These are phyloP conservation scores for Grigorovia jiainica DNA, from an alignment of 805 yeast genomes.

Conservation along the genomic window DNA sequence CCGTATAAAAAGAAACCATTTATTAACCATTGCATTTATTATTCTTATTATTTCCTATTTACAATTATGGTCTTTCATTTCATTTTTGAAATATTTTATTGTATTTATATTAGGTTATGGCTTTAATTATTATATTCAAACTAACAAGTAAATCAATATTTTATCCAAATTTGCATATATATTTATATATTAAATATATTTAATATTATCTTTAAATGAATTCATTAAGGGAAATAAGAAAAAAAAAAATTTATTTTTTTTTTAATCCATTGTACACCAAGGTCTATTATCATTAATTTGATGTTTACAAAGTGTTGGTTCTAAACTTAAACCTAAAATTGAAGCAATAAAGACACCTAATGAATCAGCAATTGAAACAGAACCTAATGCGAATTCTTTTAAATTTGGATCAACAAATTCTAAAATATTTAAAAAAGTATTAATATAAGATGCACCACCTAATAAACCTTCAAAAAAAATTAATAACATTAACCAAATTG, in stretches of 20 bases:
- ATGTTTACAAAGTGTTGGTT: constrained; percentile 57
- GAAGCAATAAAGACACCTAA: constrained; percentile 83
- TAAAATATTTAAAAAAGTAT: constrained; percentile 71
- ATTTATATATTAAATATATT: too few species aligned
- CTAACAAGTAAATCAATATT: too few species aligned
- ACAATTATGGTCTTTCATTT: too few species aligned
- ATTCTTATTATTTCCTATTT: too few species aligned
- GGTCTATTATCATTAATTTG: constrained; percentile 68
- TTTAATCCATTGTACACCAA: constrained; percentile 53
- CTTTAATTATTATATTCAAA: too few species aligned
- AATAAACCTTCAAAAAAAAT: constrained; percentile 81
- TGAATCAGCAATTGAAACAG: constrained; percentile 76
- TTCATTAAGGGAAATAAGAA: too few species aligned
- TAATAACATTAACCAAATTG: constrained; percentile 50
- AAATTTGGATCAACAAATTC: constrained; percentile 43
- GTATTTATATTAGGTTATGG: too few species aligned
- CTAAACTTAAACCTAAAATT: constrained; percentile 60
- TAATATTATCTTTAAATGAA: too few species aligned
- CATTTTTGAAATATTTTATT: too few species aligned
- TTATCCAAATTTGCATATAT: too few species aligned
- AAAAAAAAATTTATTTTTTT: too few species aligned
- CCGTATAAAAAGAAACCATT: background rate
- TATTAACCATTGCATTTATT: background rate
- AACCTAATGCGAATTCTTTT: constrained; percentile 73
- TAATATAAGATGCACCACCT: constrained; percentile 87